These are phyloP conservation scores for Neurospora sp. DNA, from an alignment of 495 filamentous ascomycete species.

Conservation along the genomic window DNA sequence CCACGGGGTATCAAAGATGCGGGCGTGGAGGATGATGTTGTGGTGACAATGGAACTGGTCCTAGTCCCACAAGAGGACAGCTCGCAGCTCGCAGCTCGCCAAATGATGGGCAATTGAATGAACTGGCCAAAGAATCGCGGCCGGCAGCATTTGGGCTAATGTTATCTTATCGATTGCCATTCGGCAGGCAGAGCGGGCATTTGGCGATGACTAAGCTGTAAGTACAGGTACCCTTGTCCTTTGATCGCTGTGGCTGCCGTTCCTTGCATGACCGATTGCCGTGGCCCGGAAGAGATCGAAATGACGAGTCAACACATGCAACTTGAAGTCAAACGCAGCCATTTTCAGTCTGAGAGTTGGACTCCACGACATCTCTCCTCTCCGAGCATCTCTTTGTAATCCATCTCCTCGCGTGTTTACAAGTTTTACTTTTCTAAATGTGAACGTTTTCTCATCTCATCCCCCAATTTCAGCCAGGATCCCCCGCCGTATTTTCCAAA, in stretches of 20 bases:
- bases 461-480: background rate
- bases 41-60: background rate
- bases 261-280: background rate
- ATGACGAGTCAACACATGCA: background rate
- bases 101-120: background rate
- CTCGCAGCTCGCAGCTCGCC: background rate
- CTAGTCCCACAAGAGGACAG: background rate
- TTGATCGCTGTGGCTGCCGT: background rate
- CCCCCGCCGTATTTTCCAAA: background rate
- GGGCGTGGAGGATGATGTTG: background rate
- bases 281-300: background rate
- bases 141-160: too few species aligned
- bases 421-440: background rate
- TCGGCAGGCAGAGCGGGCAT: background rate
- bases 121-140: background rate
- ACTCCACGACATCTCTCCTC: background rate
- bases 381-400: background rate
- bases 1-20: background rate
- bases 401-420: background rate
- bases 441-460: background rate
- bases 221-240: background rate
- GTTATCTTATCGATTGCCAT: background rate
- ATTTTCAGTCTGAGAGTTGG: background rate
- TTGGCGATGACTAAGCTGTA: background rate
- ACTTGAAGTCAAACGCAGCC: background rate